phyloP scores from a whole-genome alignment of 2,329 filamentous ascomycete genomes.

The Penicillium capsulatum region DNA sequence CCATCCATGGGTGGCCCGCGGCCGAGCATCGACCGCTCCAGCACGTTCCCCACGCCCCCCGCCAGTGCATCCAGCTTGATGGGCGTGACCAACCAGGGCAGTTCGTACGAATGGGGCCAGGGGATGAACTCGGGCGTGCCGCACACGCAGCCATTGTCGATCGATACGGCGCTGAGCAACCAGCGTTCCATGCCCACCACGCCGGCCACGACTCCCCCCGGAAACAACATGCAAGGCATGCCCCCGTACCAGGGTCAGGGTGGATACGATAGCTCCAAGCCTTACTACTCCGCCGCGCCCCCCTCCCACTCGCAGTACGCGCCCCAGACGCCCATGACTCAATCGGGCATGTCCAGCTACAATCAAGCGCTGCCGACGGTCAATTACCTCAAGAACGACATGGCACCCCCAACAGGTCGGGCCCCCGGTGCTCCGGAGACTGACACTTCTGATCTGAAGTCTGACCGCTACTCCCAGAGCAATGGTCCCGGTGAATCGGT shows the following conservation, averaged over 20 bases:
- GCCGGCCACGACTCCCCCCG: constrained; percentile 86
- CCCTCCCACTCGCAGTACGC: constrained; percentile 64
- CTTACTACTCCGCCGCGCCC: constrained; percentile 70
- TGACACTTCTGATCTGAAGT: constrained; percentile 65
- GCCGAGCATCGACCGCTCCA: constrained; percentile 74
- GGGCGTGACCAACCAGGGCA: constrained; percentile 68
- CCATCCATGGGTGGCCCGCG: constrained; percentile 60
- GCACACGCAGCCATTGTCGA: constrained; percentile 67
- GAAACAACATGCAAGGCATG: constrained; percentile 70
- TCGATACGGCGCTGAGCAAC: constrained; percentile 74
- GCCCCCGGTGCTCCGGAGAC: constrained; percentile 54
- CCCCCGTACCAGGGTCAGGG: constrained; percentile 67
- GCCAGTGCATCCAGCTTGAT: constrained; percentile 87
- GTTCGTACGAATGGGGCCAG: constrained; percentile 72
- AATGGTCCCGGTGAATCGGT: constrained; percentile 62
- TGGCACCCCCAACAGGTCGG: constrained; percentile 72
- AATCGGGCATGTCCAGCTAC: constrained; percentile 68
- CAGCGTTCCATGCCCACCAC: constrained; percentile 83
- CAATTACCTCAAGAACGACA: constrained; percentile 76
- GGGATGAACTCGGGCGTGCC: constrained; percentile 60
- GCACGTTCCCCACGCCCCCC: constrained; percentile 91
- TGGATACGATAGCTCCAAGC: constrained; percentile 72
- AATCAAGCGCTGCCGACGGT: constrained; percentile 49
- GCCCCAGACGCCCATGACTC: constrained; percentile 56
- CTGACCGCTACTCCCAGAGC: constrained; percentile 60